Evolutionary conservation across 2,329 filamentous ascomycete species (phyloP).

Genomic region (Paecilomyces fulvus): DNA sequence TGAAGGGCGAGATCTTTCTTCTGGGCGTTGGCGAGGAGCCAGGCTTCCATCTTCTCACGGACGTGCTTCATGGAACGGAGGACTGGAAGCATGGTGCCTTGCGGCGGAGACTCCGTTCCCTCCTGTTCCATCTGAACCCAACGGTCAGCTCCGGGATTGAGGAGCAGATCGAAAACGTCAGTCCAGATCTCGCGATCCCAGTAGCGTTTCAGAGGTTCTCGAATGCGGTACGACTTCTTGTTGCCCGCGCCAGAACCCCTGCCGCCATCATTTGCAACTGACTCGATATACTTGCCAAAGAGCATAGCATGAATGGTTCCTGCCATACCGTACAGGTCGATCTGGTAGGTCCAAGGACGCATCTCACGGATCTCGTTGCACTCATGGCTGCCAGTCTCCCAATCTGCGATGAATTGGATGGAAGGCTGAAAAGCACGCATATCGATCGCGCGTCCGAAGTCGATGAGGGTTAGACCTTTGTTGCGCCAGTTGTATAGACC

Average conservation of each 20-base stretch:
- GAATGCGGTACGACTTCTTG: conserved; percentile 64
- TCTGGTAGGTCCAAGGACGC: conserved; percentile 93
- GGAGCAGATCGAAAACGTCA: conserved; percentile 70
- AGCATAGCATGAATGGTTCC: conserved; percentile 80
- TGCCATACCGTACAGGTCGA: conserved; percentile 90
- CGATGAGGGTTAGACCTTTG: conserved; percentile 79
- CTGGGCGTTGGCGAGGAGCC: conserved; percentile 74
- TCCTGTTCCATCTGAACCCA: conserved; percentile 54
- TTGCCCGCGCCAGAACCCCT: conserved; percentile 6
- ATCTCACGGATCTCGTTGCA: conserved; percentile 94
- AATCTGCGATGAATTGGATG: conserved; percentile 89
- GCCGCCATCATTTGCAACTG: conserved; percentile 29
- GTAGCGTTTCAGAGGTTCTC: conserved; percentile 82
- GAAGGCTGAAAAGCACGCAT: conserved; percentile 72
- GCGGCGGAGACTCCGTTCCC: conserved; percentile 1
- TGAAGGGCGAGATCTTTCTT: conserved; percentile 57
- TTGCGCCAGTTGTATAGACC: conserved; percentile 70
- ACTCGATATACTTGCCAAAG: conserved; percentile 93
- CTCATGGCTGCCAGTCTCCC: conserved; percentile 79
- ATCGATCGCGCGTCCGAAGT: conserved; percentile 91
- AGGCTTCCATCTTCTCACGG: conserved; percentile 73
- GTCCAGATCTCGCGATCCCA: conserved; percentile 93
- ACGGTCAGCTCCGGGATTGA: conserved; percentile 61
- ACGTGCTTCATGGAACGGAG: conserved; percentile 59
- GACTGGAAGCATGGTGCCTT: conserved; percentile 56